Evolutionary conservation across 1,284 basidiomycete species (phyloP), one percentile per base, ranked within the genome.

Genomic region (Meripilus lineatus): DNA sequence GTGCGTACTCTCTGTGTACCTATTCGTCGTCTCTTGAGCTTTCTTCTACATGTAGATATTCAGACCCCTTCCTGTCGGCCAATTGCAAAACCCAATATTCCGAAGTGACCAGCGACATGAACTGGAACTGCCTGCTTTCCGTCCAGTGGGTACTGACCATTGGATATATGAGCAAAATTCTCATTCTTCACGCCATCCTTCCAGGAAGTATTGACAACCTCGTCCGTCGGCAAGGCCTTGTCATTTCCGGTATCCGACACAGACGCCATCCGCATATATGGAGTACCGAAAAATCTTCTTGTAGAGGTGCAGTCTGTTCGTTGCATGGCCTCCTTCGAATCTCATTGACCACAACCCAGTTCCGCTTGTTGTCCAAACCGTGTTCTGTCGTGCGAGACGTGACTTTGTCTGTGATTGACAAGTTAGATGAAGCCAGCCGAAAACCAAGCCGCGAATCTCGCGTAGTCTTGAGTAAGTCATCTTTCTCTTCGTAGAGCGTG

Each of bases 351-450:
- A 24, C 25, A 18, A 4, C 40, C 2, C 51, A 89, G 85, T 86
- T 79, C 58, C 75, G 79, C 18, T 63, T 88, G 15, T 68, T 89
- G 5, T 74, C 78, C 0, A 71, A 71, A 38, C 81, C 84, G 0
- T 78, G 72, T 38, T 79, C 84, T 0, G 77, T 91, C 5, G 69
- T 90, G 7, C 75, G 88, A 15, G 69, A 75, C 18, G 66, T 77
- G 8, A 89, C 87, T 0, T 58, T 84, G 13, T 65, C 72, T 7
- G 56, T 76, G 2, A 58, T 75, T 2, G 65, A 77, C n/a, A 57
- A 63, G 44, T 58, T 89, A 21, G 71, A 81, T 26, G 49, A 60
- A 17, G 75, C 79, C 4, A 58, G 58, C 23, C 45, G 59, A 10
- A 55, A 62, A 40, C 64, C 77, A 11, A 76, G 76, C 57, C 25